Evolutionary conservation across 2,329 filamentous ascomycete species (phyloP).

Genomic region (Emergomyces africanus): DNA sequence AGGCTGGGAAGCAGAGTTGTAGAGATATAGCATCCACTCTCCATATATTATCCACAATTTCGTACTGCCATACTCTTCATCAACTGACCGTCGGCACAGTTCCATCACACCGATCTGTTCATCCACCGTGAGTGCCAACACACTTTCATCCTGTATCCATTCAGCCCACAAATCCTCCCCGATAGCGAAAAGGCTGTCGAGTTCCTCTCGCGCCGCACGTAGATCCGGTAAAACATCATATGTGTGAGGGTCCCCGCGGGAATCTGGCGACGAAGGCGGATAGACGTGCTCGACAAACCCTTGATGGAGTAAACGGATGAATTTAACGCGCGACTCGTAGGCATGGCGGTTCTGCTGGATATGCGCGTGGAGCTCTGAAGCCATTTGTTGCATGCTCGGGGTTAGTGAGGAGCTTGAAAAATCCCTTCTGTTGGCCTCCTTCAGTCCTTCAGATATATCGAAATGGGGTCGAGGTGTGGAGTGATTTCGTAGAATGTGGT

Average conservation of each 20-base stretch:
- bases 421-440: slow-evolving; percentile 27
- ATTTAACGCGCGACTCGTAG: slow-evolving; percentile 35
- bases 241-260: slow-evolving; percentile 31
- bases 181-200: slow-evolving; percentile 50
- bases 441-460: slow-evolving; percentile 32
- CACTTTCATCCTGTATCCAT: slow-evolving; percentile 50
- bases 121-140: slow-evolving; percentile 42
- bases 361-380: slow-evolving; percentile 29
- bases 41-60: slow-evolving; percentile 51
- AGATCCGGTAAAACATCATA: slow-evolving; percentile 37
- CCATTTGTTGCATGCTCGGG: slow-evolving; percentile 27
- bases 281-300: slow-evolving; percentile 37
- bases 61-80: slow-evolving; percentile 49
- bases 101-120: slow-evolving; percentile 48
- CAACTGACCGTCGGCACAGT: slow-evolving; percentile 45
- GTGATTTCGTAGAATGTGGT: slow-evolving; percentile 24
- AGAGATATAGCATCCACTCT: slow-evolving; percentile 46
- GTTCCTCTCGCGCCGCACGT: slow-evolving; percentile 40
- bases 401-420: slow-evolving; percentile 31
- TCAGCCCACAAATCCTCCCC: slow-evolving; percentile 52
- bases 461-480: slow-evolving; percentile 32
- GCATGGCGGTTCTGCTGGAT: slow-evolving; percentile 35
- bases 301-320: slow-evolving; percentile 35
- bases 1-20: slow-evolving; percentile 35
- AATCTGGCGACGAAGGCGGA: slow-evolving; percentile 31